Percentiles rank a stretch among this genome's conserved stretches.
Evolutionary conservation across 495 filamentous ascomycete genomes (phyloP).

Genomic region (Aspergillus olivimuriae): DNA sequence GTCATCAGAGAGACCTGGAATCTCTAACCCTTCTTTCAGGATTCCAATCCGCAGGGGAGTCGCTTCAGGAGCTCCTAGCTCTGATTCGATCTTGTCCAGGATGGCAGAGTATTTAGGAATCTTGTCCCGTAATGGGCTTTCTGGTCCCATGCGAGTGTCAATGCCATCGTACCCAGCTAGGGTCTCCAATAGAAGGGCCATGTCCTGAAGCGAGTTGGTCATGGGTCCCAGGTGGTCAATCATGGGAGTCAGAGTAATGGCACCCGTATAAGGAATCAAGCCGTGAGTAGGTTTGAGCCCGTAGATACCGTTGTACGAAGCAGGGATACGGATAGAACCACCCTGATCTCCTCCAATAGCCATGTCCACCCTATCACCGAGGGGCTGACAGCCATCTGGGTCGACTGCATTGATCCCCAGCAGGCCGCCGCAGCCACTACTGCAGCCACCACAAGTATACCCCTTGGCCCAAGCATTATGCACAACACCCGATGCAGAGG

Average conservation of each 20-base stretch:
- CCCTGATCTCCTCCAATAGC: slow-evolving; percentile 53
- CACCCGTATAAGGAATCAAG: slow-evolving; percentile 46
- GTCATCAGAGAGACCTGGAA: slow-evolving; percentile 31
- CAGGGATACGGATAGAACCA: slow-evolving; percentile 48
- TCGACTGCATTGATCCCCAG: slow-evolving; percentile 37
- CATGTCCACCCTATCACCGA: slow-evolving; percentile 19
- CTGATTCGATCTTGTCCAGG: not conserved
- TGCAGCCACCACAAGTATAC: slow-evolving; percentile 45
- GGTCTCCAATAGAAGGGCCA: slow-evolving; percentile 43
- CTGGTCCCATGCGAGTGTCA: slow-evolving; percentile 44
- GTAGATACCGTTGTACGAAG: slow-evolving; percentile 38
- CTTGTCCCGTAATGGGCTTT: slow-evolving; percentile 25
- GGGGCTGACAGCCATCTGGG: slow-evolving; percentile 24
- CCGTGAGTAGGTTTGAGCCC: slow-evolving; percentile 44
- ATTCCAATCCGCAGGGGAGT: slow-evolving; percentile 36
- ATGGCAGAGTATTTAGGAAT: slow-evolving; percentile 20
- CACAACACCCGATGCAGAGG: slow-evolving; percentile 37
- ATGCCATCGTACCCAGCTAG: slow-evolving; percentile 50
- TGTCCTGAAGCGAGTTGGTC: slow-evolving; percentile 41
- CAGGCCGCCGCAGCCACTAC: slow-evolving; percentile 44
- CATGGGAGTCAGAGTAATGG: slow-evolving; percentile 30
- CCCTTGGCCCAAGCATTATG: slow-evolving; percentile 37
- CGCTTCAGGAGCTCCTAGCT: not conserved
- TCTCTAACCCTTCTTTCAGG: slow-evolving; percentile 38
- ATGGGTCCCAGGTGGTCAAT: slow-evolving; percentile 47